Conservation (phyloP, 2,329 filamentous ascomycete species). For the Hypoxylon sp. region DNA sequence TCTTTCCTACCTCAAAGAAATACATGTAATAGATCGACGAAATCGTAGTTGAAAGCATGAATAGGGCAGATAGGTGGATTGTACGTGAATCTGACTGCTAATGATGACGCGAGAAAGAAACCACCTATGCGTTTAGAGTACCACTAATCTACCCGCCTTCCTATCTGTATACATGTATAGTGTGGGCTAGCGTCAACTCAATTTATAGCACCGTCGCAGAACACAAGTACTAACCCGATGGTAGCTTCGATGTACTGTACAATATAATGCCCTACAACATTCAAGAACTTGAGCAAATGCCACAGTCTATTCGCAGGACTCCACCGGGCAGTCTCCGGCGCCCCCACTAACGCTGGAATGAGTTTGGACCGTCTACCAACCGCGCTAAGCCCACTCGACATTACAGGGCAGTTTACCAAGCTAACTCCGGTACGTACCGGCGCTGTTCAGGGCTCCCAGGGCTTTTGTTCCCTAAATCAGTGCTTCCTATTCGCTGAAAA, state of each 20-base stretch:
- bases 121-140: conserved; percentile 20
- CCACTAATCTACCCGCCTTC: conserved; percentile 2
- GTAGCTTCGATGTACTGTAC: conserved; percentile 17
- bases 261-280: background rate
- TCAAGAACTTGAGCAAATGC: conserved; percentile 7
- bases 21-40: conserved; percentile 12
- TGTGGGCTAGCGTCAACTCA: conserved; percentile 20
- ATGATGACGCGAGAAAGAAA: conserved; percentile 39
- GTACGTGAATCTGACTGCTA: conserved; percentile 33
- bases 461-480: conserved; percentile 27
- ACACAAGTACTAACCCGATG: conserved; percentile 16
- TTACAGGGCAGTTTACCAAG: conserved; percentile 35
- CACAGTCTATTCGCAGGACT: conserved; percentile 16
- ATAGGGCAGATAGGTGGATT: conserved; percentile 16
- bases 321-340: conserved; percentile 15
- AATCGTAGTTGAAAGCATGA: conserved; percentile 9
- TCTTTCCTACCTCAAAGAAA: conserved; percentile 14
- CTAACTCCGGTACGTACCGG: conserved; percentile 19
- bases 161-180: conserved; percentile 29
- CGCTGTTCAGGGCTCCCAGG: conserved; percentile 30
- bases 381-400: conserved; percentile 44
- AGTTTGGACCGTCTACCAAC: conserved; percentile 41
- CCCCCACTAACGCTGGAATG: conserved; percentile 41
- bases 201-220: conserved; percentile 12
- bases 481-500: conserved; percentile 14